Conservation (phyloP, 2,329 filamentous ascomycete genomes). For the Ophiosphaerella narmari region DNA sequence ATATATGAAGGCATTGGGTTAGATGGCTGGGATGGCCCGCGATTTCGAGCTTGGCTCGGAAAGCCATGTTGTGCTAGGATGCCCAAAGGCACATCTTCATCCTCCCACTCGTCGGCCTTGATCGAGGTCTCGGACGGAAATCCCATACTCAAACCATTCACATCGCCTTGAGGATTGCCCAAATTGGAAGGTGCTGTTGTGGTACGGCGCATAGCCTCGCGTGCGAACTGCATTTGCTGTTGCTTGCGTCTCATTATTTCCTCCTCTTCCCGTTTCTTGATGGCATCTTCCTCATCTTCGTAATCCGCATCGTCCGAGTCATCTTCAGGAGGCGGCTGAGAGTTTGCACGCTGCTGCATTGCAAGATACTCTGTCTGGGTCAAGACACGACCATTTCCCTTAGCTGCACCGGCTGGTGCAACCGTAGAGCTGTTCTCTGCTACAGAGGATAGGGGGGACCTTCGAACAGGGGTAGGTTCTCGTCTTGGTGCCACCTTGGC, state of each 20-base stretch:
- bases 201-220: slow-evolving; percentile 41
- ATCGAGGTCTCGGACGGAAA: slow-evolving; percentile 44
- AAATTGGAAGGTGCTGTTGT: slow-evolving; percentile 33
- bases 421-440: slow-evolving; percentile 17
- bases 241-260: slow-evolving; percentile 38
- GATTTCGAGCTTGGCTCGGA: slow-evolving; percentile 33
- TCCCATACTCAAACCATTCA: slow-evolving; percentile 27
- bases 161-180: slow-evolving; percentile 21
- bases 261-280: slow-evolving; percentile 39
- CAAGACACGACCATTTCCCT: slow-evolving; percentile 33
- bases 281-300: slow-evolving; percentile 45
- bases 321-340: slow-evolving; percentile 30
- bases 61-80: slow-evolving; percentile 46
- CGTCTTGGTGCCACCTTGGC: slow-evolving; percentile 14
- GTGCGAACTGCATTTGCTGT: slow-evolving; percentile 40
- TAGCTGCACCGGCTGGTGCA: slow-evolving; percentile 11
- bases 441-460: slow-evolving; percentile 8
- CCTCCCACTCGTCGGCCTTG: slow-evolving; percentile 44
- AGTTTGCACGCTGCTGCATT: slow-evolving; percentile 32
- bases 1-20: slow-evolving; percentile 42
- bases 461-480: slow-evolving; percentile 5
- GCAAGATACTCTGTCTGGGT: slow-evolving; percentile 40
- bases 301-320: slow-evolving; percentile 43
- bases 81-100: slow-evolving; percentile 46
- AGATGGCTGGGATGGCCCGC: slow-evolving; percentile 31